Evolutionary conservation across 2,329 filamentous ascomycete genomes (phyloP), one percentile per base, ranked within the genome.

Genomic region (Ophiocordyceps unilateralis): DNA sequence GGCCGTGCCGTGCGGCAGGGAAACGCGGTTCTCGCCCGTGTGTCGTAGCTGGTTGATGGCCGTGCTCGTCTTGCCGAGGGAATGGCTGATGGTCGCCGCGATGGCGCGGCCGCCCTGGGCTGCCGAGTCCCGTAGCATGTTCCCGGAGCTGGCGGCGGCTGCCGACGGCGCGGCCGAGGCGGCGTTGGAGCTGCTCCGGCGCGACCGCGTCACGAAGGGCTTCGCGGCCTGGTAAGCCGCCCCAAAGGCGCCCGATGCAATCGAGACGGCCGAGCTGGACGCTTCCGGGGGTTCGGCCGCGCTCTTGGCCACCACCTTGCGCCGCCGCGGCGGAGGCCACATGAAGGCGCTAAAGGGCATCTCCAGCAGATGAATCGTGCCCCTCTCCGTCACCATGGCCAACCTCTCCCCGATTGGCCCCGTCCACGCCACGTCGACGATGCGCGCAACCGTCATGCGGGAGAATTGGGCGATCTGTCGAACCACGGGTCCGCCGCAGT

Each of bases 361-460:
- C 50, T 94, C 84, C 49, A 94, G 80, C 38, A 96, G 74, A 61
- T 98, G 91, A 11, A 95, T 79, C 9, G 91, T 98, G n/a, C 89
- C 87, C 51, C 88, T 83, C 54, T 93, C 86, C 1, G 91, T 96
- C 22, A 95, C 78, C 63, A 98, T 79, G 2, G 88, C 89, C 34
- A 93, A 65, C 45, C 83, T 80, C 55, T 93, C 84, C 20, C 84
- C 85, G 44, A 80, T 79, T 4, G 84, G 84, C 43, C 76, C 73
- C 2, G 82, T 81, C 91, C 91, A 98, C 3, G 79, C 77, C 37
- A 94, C 83, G 54, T 95, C 89, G 20, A 95, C 75, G 44, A 96
- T 85, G 43, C 84, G 83, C 3, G 91, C 86, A 41, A 89, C 82
- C 2, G 89, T 96, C 74, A 95, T 82, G 36, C 91, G 79, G 19